Evolutionary conservation across 2,329 filamentous ascomycete species (phyloP), one percentile per base, ranked within the genome.

Genomic region (Fusarium poae): DNA sequence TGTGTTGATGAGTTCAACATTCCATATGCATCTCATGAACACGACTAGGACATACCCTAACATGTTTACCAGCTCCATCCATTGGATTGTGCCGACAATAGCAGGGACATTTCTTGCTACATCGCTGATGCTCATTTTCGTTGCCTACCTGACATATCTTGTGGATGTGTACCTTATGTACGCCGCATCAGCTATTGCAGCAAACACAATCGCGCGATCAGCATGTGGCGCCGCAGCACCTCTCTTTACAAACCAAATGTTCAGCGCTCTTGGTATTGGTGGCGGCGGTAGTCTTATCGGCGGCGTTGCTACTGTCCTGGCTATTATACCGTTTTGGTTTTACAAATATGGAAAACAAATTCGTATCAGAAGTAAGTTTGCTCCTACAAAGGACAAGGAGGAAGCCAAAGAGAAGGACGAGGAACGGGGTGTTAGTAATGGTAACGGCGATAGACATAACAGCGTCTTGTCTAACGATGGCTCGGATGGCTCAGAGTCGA

Each of bases 81-180:
- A 72, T 35, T 72, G 69, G 54, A 55, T 72, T 12, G 64, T 63
- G 3, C 65, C 69, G 21, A 72, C 71, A 5, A 20, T 70, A 10
- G 70, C 67, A 12, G 65, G 67, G 2, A 53, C 57, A 5, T 51
- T 72, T 6, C 56, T 72, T 20, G 67, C 69, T 2, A 62, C 68
- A 11, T 71, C 60, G 12, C 57, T 71, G 61, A 69, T 70, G 34
- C 56, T 72, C n/a, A 64, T 72, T 20, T 72, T 72, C 34, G 56
- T 72, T 5, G 67, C 65, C 18, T 66, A 61, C 18, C 40, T 72
- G 25, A 60, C 67, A n/a, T 71, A 71, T 27, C 43, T 71, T 15
- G 65, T 71, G 4, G 68, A 71, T 30, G 64, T 68, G 3, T 71
- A 71, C 32, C 57, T 68, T 9, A 68, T 69, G 27, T 71, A 61